Evolutionary conservation across 108 stramenopile species (phyloP), one percentile per base, ranked within the genome.

Genomic region (Mediolabrus comicus): DNA sequence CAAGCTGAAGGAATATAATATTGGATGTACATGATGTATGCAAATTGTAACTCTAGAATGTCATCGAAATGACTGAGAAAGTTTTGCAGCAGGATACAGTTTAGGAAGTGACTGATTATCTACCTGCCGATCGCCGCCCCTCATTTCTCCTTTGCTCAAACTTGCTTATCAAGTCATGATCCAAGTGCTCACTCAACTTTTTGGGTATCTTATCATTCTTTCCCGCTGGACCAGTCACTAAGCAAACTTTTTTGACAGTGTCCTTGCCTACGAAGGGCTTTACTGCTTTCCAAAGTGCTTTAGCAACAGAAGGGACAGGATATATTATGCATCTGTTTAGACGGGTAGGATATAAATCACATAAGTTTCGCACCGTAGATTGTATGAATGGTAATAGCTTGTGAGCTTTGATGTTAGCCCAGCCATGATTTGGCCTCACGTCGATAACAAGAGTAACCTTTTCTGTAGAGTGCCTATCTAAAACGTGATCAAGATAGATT

Each of bases 381-480:
- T 77, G 71, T 12, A 86, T 83, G 49, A 88, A 88, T 8, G 80
- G 79, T 11, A 91, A 33, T 24, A 87, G 68, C 34, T 77, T 81
- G 52, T 60, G 17, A 0, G 84, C 71, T 31, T 51, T 24, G 16
- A 85, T 84, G 54, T 91, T 91, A 0, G 83, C 80, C 87, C 87
- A 91, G 33, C 90, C 90, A 17, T 82, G 62, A 17, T 87, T 87
- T 9, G 84, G 54, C 10, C 90, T 73, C 3, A 86, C 82, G 57
- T 88, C 90, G 27, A 91, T 70, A 12, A 84, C 38, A 4, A 91
- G 51, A 4, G 75, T 78, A n/a, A 84, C 31, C 57, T 76, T 69
- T 55, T 91, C 86, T 12, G 64, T 52, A 28, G 79, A 73, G 17
- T 57, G 28, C 19, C 86, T 79, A 63, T 84, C 83, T 4, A 88